Conservation (phyloP, 2,329 filamentous ascomycete species). For the Alternaria novae-zelandiae region DNA sequence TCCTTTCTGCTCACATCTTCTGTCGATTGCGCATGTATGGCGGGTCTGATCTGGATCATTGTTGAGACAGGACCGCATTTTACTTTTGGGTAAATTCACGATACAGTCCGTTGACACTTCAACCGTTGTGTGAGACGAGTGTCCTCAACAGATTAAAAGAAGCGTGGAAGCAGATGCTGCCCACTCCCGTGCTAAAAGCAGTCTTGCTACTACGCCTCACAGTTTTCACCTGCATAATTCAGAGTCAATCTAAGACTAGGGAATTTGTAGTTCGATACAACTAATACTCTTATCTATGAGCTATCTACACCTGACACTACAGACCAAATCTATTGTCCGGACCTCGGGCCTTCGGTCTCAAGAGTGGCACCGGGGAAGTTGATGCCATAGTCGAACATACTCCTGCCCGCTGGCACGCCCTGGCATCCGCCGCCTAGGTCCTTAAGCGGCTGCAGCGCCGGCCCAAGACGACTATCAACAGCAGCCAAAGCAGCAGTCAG, state of each 20-base stretch:
- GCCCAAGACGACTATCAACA: not conserved
- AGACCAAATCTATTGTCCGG: not conserved
- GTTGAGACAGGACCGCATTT: not conserved
- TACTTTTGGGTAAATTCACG: not conserved
- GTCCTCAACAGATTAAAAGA: not conserved
- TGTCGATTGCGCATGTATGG: not conserved
- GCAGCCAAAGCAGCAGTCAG: not conserved
- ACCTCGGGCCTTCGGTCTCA: not conserved
- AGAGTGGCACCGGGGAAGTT: not conserved
- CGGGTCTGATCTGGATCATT: not conserved
- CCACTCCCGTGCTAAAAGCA: not conserved
- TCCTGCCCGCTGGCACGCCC: not conserved
- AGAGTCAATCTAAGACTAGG: not conserved
- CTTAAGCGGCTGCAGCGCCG: not conserved
- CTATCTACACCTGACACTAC: not conserved
- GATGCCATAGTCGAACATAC: not conserved
- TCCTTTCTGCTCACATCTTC: not conserved
- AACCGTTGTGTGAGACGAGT: not conserved
- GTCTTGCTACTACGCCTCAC: not conserved
- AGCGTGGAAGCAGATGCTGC: not conserved
- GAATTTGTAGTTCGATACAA: not conserved
- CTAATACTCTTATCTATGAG: not conserved
- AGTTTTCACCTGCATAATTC: not conserved
- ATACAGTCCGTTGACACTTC: accelerated
- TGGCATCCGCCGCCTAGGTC: not conserved